Evolutionary conservation across 164 flowering plant species (phyloP).

Genomic region (Aristolochia fimbriata): DNA sequence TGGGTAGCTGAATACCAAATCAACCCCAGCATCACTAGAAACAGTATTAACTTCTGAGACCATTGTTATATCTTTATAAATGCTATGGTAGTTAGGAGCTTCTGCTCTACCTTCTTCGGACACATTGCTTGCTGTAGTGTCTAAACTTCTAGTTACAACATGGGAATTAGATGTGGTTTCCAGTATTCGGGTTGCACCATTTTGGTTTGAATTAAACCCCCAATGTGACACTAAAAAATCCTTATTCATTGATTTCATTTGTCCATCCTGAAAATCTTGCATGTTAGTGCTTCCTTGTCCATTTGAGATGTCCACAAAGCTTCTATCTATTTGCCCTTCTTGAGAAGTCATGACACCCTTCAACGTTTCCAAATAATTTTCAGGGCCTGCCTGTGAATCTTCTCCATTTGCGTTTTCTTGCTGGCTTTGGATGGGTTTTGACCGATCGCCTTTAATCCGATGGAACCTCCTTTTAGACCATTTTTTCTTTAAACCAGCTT

Average conservation of each 20-base stretch:
- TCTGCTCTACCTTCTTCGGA: no score
- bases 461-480: conserved; percentile 18
- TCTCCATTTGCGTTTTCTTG: conserved; percentile 6
- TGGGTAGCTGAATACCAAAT: no score
- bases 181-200: conserved; percentile 8
- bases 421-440: conserved; percentile 4
- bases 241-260: background rate
- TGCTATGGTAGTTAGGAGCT: no score
- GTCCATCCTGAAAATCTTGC: conserved; percentile 9
- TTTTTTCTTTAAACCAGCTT: conserved; percentile 35
- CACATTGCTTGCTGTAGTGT: no score
- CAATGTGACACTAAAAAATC: no score
- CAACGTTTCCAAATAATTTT: conserved; percentile 1
- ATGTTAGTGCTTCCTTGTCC: background rate
- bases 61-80: no score
- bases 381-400: conserved; percentile 3
- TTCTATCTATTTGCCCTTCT: no score
- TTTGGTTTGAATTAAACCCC: conserved; percentile 1
- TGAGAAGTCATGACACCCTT: background rate
- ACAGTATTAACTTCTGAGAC: no score
- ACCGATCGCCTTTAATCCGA: conserved; percentile 9
- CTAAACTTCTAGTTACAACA: background rate
- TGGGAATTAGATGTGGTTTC: conserved; percentile 1
- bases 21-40: no score
- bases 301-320: no score